Conservation (phyloP, 495 filamentous ascomycete species). For the Glonium stellatum region DNA sequence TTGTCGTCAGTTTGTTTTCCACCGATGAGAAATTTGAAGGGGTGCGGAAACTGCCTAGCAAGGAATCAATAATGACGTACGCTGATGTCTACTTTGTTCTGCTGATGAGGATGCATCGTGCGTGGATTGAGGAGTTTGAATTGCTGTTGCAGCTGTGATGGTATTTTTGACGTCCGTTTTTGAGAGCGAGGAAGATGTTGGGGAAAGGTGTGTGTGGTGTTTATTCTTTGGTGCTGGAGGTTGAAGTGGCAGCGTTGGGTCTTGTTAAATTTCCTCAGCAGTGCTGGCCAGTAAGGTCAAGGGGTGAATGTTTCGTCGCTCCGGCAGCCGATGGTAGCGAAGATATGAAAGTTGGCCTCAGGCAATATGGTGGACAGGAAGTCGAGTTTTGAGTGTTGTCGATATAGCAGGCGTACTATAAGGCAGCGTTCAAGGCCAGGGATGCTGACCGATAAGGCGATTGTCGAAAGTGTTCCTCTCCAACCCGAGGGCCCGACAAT, state of each 20-base stretch:
- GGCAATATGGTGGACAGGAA: background rate
- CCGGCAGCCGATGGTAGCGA: constrained; percentile 3
- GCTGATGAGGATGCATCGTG: constrained; percentile 89
- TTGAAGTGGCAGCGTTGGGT: background rate
- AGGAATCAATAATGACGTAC: constrained; percentile 49
- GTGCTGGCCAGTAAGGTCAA: constrained; percentile 16
- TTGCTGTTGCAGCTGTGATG: constrained; percentile 1
- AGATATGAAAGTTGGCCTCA: background rate
- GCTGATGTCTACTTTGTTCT: constrained; percentile 93
- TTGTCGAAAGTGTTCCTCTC: background rate
- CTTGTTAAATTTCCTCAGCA: constrained; percentile 6
- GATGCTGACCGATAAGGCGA: constrained; percentile 18
- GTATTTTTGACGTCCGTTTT: too few species aligned
- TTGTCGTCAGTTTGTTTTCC: constrained; percentile 9
- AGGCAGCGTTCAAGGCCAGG: background rate
- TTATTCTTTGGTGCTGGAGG: constrained; percentile 18
- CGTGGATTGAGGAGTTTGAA: constrained; percentile 5
- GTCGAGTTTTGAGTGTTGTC: background rate
- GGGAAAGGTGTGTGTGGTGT: constrained; percentile 10
- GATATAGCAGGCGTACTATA: background rate
- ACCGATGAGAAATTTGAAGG: background rate
- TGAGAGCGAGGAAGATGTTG: background rate
- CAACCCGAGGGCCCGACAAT: constrained; percentile 23
- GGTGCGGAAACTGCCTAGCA: constrained; percentile 7
- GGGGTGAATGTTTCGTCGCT: constrained; percentile 25